phyloP scores from a whole-genome alignment of 306 rosid species.

The Castanospermum australe region DNA sequence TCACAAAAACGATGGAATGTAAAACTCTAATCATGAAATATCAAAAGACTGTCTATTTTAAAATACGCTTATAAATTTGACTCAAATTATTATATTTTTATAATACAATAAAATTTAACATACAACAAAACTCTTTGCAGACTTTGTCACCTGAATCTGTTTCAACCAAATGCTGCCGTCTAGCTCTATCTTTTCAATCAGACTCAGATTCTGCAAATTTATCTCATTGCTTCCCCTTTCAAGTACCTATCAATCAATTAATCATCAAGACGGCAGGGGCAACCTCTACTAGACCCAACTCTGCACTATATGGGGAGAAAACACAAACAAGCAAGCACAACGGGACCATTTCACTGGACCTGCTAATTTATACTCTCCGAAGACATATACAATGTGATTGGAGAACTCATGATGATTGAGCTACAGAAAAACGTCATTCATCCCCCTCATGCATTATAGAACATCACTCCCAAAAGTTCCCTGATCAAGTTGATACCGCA shows the following conservation, averaged over 20 bases:
- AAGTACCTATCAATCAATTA: slow-evolving; percentile 1
- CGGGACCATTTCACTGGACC: slow-evolving; percentile 37
- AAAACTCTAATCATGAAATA: slow-evolving; percentile 31
- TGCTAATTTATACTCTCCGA: slow-evolving; percentile 38
- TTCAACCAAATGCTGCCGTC: slow-evolving; percentile 34
- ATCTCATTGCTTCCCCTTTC: slow-evolving; percentile 28
- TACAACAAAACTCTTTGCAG: slow-evolving; percentile 39
- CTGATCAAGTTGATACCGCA: slow-evolving; percentile 25
- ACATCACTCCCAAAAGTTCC: slow-evolving; percentile 45
- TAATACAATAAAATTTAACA: slow-evolving; percentile 23
- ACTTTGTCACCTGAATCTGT: slow-evolving; percentile 42
- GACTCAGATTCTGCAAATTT: slow-evolving; percentile 19
- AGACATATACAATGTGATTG: slow-evolving; percentile 35
- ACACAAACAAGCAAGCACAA: slow-evolving; percentile 41
- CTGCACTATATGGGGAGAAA: slow-evolving; percentile 39
- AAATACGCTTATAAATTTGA: slow-evolving; percentile 29
- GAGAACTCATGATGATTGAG: slow-evolving; percentile 36
- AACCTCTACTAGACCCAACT: slow-evolving; percentile 42
- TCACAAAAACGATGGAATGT: neutral
- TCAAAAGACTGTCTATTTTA: slow-evolving; percentile 23
- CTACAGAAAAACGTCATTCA: slow-evolving; percentile 26
- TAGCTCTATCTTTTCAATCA: slow-evolving; percentile 21
- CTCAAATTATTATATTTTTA: slow-evolving; percentile 27
- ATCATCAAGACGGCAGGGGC: slow-evolving; percentile 33
- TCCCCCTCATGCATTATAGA: slow-evolving; percentile 33